Evolutionary conservation across 2,329 filamentous ascomycete species (phyloP), one percentile per base, ranked within the genome.

Genomic region (Didymella sp.): DNA sequence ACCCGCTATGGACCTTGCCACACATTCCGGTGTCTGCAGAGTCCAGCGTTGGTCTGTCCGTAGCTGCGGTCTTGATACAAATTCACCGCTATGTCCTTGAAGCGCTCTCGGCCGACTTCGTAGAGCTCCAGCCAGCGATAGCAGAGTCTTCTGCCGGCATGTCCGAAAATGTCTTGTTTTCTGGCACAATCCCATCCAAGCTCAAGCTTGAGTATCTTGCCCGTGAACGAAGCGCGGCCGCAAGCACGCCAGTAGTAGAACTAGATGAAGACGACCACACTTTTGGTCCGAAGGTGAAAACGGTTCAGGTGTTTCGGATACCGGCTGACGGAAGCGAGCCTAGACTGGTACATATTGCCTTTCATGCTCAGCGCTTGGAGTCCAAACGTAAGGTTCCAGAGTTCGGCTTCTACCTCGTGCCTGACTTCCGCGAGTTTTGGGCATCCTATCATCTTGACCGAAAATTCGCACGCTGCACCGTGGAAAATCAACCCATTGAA

Each of bases 301-400:
- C 27, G n/a, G 43, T 45, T 27, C 27, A 45, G 33, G 43, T 45
- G 27, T 7, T 45, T 45, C 30, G 21, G 13, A 13, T 31, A 17
- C 25, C 27, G 4, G 30, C 43, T 21, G 43, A 45, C 43, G 43
- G 43, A 45, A 33, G 43, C 25, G 19, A 45, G 43, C 43, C 43
- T n/a, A 45, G 13, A 45, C 27, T 45, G 25, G 27, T 45, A 19
- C 43, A 25, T 33, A 33, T 45, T 45, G 43, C 43, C 11, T 45
- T 31, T 27, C 43, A 45, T 22, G 27, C 43, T 13, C 43, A 17
- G 5, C 30, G 25, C 15, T 15, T 45, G 6, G 17, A 21, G 25
- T 13, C 43, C n/a, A 12, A 6, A 22, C n/a, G 43, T 24, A 45
- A 31, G 19, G 43, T 22, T n/a, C 43, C 27, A 33, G 27, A 45